A percentile compares a stretch with the other conserved stretches of the same genome.
phyloP scores from a whole-genome alignment of 2,329 filamentous ascomycete species.

The Epichloe gansuensis region DNA sequence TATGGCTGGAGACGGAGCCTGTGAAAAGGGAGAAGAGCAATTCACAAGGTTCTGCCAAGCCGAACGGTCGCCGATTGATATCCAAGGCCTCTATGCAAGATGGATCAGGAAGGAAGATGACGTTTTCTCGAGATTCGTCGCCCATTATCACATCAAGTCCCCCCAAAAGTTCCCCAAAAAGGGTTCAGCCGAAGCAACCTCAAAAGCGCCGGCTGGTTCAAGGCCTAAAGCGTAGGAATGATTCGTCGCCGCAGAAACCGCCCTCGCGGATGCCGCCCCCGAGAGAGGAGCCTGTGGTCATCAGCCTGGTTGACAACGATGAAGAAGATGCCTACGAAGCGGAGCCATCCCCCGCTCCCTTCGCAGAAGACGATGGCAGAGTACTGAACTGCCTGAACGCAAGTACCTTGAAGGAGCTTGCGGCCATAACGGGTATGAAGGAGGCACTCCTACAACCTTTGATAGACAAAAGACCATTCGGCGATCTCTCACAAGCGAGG shows the following conservation, averaged over 20 bases:
- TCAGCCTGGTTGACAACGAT: conserved; percentile 26
- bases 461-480: conserved; percentile 63
- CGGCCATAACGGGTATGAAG: conserved; percentile 67
- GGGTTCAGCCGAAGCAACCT: conserved; percentile 8
- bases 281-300: conserved; percentile 22
- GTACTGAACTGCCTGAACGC: conserved; percentile 76
- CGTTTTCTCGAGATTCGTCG: conserved; percentile 10
- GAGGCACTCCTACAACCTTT: conserved; percentile 56
- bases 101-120: conserved; percentile 6
- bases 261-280: conserved; percentile 15
- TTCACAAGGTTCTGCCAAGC: conserved; percentile 8
- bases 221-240: conserved; percentile 18
- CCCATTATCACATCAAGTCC: conserved; percentile 16
- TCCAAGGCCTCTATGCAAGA: conserved; percentile 18
- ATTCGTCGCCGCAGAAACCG: conserved; percentile 13
- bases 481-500: conserved; percentile 49
- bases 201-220: conserved; percentile 23
- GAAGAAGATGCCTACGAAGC: conserved; percentile 29
- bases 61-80: conserved; percentile 16
- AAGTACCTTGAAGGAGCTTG: conserved; percentile 61
- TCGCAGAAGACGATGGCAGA: conserved; percentile 22
- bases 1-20: conserved; percentile 15
- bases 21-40: background rate
- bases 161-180: conserved; percentile 9
- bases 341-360: conserved; percentile 18